Evolutionary conservation across 2,329 filamentous ascomycete species (phyloP).

Genomic region (Cyanodermella asteris): DNA sequence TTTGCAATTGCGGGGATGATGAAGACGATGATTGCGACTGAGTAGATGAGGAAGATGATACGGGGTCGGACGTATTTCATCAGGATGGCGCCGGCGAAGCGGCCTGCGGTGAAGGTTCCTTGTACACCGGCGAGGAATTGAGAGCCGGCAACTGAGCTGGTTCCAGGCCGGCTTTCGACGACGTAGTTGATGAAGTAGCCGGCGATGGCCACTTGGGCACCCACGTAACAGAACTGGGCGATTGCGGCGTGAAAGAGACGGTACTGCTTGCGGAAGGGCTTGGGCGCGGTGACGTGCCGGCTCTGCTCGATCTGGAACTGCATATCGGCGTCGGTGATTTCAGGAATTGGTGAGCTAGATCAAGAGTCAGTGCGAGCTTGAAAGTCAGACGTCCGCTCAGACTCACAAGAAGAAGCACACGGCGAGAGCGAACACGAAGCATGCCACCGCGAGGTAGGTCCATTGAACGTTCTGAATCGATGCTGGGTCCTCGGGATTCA

Average conservation of each 20-base stretch:
- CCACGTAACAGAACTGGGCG: constrained; percentile 63
- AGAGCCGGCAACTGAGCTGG: constrained; percentile 34
- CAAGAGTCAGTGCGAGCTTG: no score
- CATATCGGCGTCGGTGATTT: constrained; percentile 53
- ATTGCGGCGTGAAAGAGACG: constrained; percentile 51
- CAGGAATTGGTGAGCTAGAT: constrained; percentile 46
- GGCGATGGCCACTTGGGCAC: constrained; percentile 39
- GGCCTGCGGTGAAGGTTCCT: constrained; percentile 48
- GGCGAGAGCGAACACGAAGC: constrained; percentile 47
- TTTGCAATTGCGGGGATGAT: constrained; percentile 27
- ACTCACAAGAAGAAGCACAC: constrained; percentile 44
- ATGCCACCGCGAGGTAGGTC: constrained; percentile 60
- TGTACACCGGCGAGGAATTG: constrained; percentile 56
- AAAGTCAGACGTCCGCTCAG: no score
- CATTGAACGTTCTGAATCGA: constrained; percentile 50
- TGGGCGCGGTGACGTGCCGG: constrained; percentile 33
- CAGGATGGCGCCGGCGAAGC: constrained; percentile 43
- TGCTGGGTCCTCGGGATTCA: constrained; percentile 32
- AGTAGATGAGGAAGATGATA: constrained; percentile 47
- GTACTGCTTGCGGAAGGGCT: constrained; percentile 48
- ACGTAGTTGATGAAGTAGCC: constrained; percentile 54
- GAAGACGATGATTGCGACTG: constrained; percentile 41
- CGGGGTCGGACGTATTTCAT: constrained; percentile 48
- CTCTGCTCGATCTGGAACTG: constrained; percentile 33
- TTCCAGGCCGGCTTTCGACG: constrained; percentile 34